Percentiles rank a stretch among this genome's conserved stretches.
Evolutionary conservation across 768 basidiomycete species (phyloP).

Genomic region (Boletus reticulatus): DNA sequence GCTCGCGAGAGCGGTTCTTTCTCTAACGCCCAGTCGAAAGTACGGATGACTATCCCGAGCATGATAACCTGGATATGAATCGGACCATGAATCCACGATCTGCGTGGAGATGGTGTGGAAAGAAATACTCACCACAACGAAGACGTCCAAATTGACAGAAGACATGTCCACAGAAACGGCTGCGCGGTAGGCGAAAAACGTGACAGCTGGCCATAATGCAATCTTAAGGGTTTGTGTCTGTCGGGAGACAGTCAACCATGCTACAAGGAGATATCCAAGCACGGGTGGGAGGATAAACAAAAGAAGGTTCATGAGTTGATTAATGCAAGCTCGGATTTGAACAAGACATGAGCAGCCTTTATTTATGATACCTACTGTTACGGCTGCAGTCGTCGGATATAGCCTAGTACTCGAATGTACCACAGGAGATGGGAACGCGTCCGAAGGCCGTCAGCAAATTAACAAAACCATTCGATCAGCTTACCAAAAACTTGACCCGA

Average conservation of each 20-base stretch:
- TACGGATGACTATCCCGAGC: constrained; percentile 9
- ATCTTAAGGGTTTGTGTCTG: constrained; percentile 43
- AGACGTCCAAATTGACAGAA: not conserved
- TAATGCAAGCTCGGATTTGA: constrained; percentile 25
- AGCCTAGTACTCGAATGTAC: too few species aligned
- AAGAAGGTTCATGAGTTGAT: constrained; percentile 27
- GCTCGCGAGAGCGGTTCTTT: constrained; percentile 8
- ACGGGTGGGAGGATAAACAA: constrained; percentile 41
- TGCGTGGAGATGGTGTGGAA: not conserved
- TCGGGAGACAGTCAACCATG: constrained; percentile 47
- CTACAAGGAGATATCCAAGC: constrained; percentile 46
- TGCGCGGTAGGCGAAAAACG: constrained; percentile 42
- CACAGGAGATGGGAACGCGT: too few species aligned
- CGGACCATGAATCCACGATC: not conserved
- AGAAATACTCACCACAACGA: not conserved
- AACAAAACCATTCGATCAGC: too few species aligned
- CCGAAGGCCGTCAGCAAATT: too few species aligned
- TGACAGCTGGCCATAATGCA: constrained; percentile 44
- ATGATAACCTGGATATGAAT: constrained; percentile 10
- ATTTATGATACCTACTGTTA: not conserved
- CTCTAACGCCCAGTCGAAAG: constrained; percentile 14
- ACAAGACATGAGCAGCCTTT: not conserved
- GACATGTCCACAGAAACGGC: constrained; percentile 16
- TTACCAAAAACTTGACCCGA: too few species aligned
- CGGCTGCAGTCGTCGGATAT: too few species aligned